Conservation (phyloP, 345 rosid genomes). For the Gynandropsis gynandra region DNA sequence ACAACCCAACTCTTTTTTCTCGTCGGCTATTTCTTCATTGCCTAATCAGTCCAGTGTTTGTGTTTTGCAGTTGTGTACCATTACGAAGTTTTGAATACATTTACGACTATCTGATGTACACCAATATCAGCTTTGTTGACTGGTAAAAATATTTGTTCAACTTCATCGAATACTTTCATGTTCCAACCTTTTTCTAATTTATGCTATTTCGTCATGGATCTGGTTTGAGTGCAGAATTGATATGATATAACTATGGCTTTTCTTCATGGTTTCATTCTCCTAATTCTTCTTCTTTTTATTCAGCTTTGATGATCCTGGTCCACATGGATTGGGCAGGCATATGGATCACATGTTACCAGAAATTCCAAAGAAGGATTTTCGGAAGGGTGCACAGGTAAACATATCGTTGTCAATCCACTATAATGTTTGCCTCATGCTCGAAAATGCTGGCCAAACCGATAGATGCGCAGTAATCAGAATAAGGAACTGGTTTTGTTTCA, state of each 20-base stretch:
- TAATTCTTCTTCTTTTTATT: conserved; percentile 15
- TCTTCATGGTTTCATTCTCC: neutral
- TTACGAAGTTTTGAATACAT: conserved; percentile 75
- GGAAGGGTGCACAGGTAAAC: conserved; percentile 97
- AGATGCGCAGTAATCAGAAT: too few relatives aligned
- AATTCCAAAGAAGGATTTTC: conserved; percentile 75
- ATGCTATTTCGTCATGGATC: too few relatives aligned
- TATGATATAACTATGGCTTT: conserved; percentile 1
- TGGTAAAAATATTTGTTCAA: conserved; percentile 43
- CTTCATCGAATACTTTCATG: neutral
- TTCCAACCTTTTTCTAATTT: neutral
- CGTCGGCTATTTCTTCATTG: conserved; percentile 4
- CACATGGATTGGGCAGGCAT: conserved; percentile 94
- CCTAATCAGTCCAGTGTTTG: conserved; percentile 10
- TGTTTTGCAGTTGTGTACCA: conserved; percentile 80
- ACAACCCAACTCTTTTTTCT: neutral
- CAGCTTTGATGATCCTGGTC: conserved; percentile 98
- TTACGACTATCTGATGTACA: conserved; percentile 76
- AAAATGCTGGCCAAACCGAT: too few relatives aligned
- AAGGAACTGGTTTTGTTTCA: too few relatives aligned
- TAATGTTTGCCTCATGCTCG: conserved; percentile 1
- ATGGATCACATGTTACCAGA: conserved; percentile 93
- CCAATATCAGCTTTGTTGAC: conserved; percentile 83
- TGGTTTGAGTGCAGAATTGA: neutral
- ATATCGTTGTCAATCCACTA: conserved; percentile 5